These are phyloP conservation scores for Monascus ruber DNA, from an alignment of 2,329 filamentous ascomycete genomes.

Conservation along the genomic window DNA sequence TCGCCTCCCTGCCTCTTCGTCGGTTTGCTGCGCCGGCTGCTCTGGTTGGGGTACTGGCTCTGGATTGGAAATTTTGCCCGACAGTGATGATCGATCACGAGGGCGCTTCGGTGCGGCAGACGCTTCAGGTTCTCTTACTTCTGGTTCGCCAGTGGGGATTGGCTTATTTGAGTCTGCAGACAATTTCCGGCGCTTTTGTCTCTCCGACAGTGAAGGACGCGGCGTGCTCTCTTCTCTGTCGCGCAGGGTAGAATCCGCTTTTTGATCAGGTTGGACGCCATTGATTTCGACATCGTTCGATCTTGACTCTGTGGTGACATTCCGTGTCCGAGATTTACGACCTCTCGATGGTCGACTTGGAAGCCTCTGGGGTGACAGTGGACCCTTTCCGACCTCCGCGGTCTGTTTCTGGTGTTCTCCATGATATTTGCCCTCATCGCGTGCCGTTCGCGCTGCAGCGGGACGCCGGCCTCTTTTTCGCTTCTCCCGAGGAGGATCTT, in stretches of 20 bases:
- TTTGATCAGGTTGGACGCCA: neutral
- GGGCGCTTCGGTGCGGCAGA: conserved; percentile 5
- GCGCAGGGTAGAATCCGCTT: neutral
- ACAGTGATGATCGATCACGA: conserved; percentile 5
- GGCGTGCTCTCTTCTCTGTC: neutral
- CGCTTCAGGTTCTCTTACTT: conserved; percentile 3
- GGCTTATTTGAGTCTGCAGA: neutral
- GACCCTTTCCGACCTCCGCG: neutral
- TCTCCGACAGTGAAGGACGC: neutral
- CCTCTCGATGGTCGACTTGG: neutral
- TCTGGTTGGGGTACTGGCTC: conserved; percentile 2
- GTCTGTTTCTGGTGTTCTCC: neutral
- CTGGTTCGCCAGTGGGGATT: conserved; percentile 4
- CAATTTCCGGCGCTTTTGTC: neutral
- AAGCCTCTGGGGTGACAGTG: neutral
- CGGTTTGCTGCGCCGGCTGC: conserved; percentile 3
- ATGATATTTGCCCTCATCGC: neutral
- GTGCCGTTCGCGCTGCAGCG: conserved; percentile 1
- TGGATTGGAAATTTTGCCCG: conserved; percentile 1
- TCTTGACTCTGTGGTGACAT: neutral
- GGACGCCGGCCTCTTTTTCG: conserved; percentile 3
- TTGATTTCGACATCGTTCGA: neutral
- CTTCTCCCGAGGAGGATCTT: conserved; percentile 2
- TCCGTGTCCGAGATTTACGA: neutral
- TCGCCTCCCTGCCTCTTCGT: conserved; percentile 5